Conservation (phyloP, 2,329 filamentous ascomycete species). For the Bretziella fagacearum region DNA sequence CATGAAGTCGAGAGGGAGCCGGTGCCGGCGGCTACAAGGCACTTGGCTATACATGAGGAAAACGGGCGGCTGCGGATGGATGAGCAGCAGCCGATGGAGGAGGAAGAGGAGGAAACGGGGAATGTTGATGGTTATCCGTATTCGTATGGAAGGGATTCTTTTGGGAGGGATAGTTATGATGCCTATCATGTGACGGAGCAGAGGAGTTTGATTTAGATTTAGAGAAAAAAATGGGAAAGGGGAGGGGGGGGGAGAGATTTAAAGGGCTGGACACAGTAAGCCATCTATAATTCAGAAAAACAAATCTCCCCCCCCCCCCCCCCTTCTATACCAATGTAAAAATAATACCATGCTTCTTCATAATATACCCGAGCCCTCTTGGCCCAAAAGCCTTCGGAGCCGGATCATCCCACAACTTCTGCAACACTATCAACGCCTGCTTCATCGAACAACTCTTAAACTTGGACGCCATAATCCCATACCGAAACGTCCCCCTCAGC, state of each 20-base stretch:
- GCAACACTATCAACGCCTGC: conserved; percentile 8
- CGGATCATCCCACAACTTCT: conserved; percentile 9
- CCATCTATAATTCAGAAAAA: background rate
- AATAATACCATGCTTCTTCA: conserved; percentile 13
- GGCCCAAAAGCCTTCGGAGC: conserved; percentile 11
- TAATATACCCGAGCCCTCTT: conserved; percentile 11
- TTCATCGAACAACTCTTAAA: conserved; percentile 14
- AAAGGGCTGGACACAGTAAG: conserved; percentile 1
- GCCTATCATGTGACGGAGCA: conserved; percentile 5
- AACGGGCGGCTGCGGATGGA: background rate
- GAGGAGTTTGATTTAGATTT: conserved; percentile 3
- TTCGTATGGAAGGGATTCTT: conserved; percentile 5
- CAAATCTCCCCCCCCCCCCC: no score
- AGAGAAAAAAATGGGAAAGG: background rate
- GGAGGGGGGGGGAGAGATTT: background rate
- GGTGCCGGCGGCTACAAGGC: background rate
- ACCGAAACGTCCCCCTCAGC: conserved; percentile 10
- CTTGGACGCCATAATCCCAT: conserved; percentile 13
- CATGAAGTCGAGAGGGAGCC: background rate
- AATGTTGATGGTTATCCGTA: background rate
- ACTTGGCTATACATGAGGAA: conserved; percentile 2
- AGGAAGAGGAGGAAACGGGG: background rate
- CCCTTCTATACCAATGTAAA: conserved; percentile 11
- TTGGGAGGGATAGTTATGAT: conserved; percentile 6
- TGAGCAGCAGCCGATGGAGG: background rate